A percentile compares a stretch with the other conserved stretches of the same genome.
phyloP scores from a whole-genome alignment of 2,329 filamentous ascomycete genomes.

The Botryotinia narcissicola region DNA sequence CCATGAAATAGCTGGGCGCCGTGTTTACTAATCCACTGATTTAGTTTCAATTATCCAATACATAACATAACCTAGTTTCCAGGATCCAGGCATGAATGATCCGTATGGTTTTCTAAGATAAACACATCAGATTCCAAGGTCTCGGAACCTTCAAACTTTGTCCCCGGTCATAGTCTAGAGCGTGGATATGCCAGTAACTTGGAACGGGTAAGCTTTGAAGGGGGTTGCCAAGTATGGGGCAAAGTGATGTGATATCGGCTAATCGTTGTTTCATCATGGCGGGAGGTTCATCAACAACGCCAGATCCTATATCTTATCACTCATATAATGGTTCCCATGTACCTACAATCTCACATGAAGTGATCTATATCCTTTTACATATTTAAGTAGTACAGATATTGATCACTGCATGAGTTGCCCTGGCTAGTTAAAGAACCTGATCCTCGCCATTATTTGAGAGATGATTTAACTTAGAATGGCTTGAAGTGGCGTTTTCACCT shows the following conservation, averaged over 20 bases:
- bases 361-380: not conserved
- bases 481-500: not conserved
- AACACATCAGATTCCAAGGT: not conserved
- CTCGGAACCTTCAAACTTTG: not conserved
- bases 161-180: not conserved
- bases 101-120: not conserved
- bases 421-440: not conserved
- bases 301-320: not conserved
- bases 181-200: not conserved
- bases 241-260: not conserved
- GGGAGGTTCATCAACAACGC: not conserved
- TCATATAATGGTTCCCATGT: too few species aligned
- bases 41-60: not conserved
- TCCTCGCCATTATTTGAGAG: not conserved
- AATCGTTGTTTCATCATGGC: conserved; percentile 5
- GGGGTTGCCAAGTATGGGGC: not conserved
- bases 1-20: not conserved
- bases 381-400: not conserved
- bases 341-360: not conserved
- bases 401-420: not conserved
- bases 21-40: not conserved
- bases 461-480: not conserved
- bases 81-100: not conserved
- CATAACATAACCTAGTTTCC: too few species aligned
- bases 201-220: not conserved